Percentiles rank a stretch among this genome's conserved stretches.
phyloP scores from a whole-genome alignment of 2,329 filamentous ascomycete genomes.

The Corynespora cassiicola region DNA sequence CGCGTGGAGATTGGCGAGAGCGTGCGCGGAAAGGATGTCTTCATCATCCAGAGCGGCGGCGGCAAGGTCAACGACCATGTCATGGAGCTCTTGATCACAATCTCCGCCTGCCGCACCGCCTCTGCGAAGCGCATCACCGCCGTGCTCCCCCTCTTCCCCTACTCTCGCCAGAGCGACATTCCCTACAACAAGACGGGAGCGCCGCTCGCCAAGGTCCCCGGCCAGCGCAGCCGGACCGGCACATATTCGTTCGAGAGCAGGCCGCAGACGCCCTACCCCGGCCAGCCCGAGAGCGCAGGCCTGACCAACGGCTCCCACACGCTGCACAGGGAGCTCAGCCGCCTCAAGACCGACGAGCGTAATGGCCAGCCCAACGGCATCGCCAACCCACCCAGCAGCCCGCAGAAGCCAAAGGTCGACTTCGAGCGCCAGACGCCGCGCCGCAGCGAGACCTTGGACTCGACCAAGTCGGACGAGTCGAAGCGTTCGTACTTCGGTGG shows the following conservation, averaged over 20 bases:
- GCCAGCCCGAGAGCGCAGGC: constrained; percentile 69
- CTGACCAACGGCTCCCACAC: constrained; percentile 71
- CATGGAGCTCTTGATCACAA: constrained; percentile 96
- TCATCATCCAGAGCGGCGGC: constrained; percentile 81
- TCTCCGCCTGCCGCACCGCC: constrained; percentile 95
- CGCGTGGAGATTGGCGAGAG: constrained; percentile 96
- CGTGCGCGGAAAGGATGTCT: constrained; percentile 95
- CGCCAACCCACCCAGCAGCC: constrained; percentile 30
- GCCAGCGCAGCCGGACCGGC: constrained; percentile 52
- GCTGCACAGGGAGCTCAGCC: constrained; percentile 76
- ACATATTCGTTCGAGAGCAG: constrained; percentile 88
- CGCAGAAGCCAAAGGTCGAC: constrained; percentile 30
- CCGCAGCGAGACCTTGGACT: constrained; percentile 42
- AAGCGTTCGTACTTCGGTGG: constrained; percentile 20
- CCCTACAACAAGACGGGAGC: constrained; percentile 96
- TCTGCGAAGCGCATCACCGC: constrained; percentile 93
- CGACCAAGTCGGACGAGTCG: constrained; percentile 34
- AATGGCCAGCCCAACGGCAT: constrained; percentile 45
- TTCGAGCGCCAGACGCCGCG: constrained; percentile 9
- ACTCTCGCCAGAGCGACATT: constrained; percentile 93
- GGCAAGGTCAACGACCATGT: constrained; percentile 95
- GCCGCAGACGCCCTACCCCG: constrained; percentile 81
- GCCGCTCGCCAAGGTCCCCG: constrained; percentile 75
- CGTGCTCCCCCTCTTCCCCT: constrained; percentile 93
- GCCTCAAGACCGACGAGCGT: constrained; percentile 67